Conservation (phyloP, 164 flowering plant genomes). For the Amborella trichopoda region DNA sequence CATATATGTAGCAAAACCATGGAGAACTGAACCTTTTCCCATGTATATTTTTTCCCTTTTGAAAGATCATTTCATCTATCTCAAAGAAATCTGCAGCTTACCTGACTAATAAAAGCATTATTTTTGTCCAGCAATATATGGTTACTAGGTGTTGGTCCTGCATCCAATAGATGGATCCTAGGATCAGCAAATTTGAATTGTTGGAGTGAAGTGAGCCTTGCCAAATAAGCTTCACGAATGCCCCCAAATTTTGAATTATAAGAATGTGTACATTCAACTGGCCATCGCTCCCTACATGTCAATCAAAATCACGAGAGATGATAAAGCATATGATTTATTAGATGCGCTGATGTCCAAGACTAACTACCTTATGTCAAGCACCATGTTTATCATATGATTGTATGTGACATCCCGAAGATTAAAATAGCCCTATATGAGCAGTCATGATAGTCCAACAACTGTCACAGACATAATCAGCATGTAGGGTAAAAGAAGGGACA, state of each 20-base stretch:
- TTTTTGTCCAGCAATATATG: constrained; percentile 30
- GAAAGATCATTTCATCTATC: no score
- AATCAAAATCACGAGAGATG: neutral
- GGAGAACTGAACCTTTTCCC: no score
- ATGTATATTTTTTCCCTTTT: no score
- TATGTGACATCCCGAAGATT: neutral
- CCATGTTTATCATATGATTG: neutral
- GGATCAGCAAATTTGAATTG: constrained; percentile 54
- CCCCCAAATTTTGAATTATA: constrained; percentile 12
- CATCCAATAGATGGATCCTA: constrained; percentile 4
- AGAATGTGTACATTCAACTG: constrained; percentile 9
- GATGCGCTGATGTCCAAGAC: no score
- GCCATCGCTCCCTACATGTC: constrained; percentile 43
- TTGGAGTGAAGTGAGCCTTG: constrained; percentile 25
- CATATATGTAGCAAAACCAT: no score
- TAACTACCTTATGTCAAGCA: no score
- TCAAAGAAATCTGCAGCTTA: no score
- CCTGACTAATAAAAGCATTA: constrained; percentile 34
- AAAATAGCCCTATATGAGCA: neutral
- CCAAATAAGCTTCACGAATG: constrained; percentile 39
- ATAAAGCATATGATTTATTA: no score
- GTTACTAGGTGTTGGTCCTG: constrained; percentile 14
- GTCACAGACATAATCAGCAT: neutral
- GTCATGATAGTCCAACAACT: neutral
- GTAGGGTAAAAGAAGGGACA: neutral